Conservation (phyloP, 2,329 filamentous ascomycete genomes). For the Nemania abortiva region DNA sequence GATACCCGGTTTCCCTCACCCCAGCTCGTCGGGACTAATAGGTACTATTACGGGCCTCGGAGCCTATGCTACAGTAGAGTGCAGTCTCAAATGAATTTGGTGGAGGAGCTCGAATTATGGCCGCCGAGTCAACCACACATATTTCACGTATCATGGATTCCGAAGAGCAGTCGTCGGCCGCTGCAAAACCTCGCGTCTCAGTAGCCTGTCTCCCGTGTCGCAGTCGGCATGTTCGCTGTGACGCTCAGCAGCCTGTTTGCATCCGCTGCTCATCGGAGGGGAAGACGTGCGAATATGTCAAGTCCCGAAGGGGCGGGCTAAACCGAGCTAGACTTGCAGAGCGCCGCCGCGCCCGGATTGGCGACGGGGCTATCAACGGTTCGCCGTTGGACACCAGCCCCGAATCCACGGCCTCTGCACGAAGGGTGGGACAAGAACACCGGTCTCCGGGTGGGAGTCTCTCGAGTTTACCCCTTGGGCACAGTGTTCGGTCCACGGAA, state of each 20-base stretch:
- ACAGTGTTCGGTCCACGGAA: conserved; percentile 18
- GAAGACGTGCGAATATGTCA: conserved; percentile 40
- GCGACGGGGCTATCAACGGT: conserved; percentile 15
- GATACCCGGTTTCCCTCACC: conserved; percentile 34
- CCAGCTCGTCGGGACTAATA: conserved; percentile 6
- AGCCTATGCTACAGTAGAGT: conserved; percentile 5
- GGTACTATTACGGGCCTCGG: conserved; percentile 11
- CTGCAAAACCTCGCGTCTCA: conserved; percentile 32
- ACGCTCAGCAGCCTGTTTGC: conserved; percentile 38
- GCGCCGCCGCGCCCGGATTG: conserved; percentile 30
- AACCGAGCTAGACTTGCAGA: conserved; percentile 36
- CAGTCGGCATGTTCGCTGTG: conserved; percentile 39
- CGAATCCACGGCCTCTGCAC: conserved; percentile 21
- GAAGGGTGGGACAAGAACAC: background rate
- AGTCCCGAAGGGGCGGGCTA: conserved; percentile 40
- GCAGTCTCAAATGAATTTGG: conserved; percentile 7
- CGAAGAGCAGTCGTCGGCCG: conserved; percentile 15
- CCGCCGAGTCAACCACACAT: background rate
- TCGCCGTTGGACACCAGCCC: conserved; percentile 33
- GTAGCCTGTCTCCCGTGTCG: conserved; percentile 41
- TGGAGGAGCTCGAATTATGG: background rate
- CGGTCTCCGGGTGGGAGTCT: background rate
- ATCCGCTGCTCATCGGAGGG: conserved; percentile 38
- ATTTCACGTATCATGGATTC: conserved; percentile 24
- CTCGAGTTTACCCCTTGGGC: background rate